phyloP scores from a whole-genome alignment of 2,329 filamentous ascomycete genomes.

The Claviceps sorghi region DNA sequence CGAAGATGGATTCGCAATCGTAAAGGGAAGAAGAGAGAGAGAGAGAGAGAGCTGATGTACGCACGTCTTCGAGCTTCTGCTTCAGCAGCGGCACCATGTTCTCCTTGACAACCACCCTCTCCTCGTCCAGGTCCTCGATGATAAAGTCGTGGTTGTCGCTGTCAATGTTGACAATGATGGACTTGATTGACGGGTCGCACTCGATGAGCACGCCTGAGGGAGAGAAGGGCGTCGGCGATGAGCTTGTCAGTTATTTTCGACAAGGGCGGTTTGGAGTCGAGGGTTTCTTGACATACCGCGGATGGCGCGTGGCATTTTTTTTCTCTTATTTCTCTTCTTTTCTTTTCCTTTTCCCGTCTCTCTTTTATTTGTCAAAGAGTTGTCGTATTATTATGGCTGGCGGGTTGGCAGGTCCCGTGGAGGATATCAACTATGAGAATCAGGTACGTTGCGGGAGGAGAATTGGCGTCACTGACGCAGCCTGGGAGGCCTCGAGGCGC shows the following conservation, averaged over 20 bases:
- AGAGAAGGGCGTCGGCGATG: not conserved
- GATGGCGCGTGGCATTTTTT: constrained; percentile 40
- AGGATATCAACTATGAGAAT: not conserved
- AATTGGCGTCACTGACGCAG: not conserved
- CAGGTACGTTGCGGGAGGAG: not conserved
- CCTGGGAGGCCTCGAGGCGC: too few relatives aligned
- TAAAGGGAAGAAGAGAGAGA: too few relatives aligned
- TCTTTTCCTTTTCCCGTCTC: too few relatives aligned
- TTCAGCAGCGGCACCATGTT: constrained; percentile 57
- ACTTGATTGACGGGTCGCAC: constrained; percentile 77
- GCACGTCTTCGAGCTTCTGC: constrained; percentile 50
- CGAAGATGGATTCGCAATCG: too few relatives aligned
- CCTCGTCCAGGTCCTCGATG: constrained; percentile 67
- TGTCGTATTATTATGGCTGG: not conserved
- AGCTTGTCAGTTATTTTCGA: constrained; percentile 3
- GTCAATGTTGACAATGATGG: constrained; percentile 68
- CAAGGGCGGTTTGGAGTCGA: not conserved
- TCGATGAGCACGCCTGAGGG: constrained; percentile 55
- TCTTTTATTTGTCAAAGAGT: not conserved
- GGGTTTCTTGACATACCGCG: constrained; percentile 26
- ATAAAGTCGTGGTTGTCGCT: constrained; percentile 56
- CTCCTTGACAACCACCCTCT: constrained; percentile 60
- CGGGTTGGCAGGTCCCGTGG: too few relatives aligned
- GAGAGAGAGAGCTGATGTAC: constrained; percentile 9
- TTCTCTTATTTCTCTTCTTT: not conserved